These are phyloP conservation scores for Cryphonectria japonica DNA, from an alignment of 2,329 filamentous ascomycete genomes.

Conservation along the genomic window DNA sequence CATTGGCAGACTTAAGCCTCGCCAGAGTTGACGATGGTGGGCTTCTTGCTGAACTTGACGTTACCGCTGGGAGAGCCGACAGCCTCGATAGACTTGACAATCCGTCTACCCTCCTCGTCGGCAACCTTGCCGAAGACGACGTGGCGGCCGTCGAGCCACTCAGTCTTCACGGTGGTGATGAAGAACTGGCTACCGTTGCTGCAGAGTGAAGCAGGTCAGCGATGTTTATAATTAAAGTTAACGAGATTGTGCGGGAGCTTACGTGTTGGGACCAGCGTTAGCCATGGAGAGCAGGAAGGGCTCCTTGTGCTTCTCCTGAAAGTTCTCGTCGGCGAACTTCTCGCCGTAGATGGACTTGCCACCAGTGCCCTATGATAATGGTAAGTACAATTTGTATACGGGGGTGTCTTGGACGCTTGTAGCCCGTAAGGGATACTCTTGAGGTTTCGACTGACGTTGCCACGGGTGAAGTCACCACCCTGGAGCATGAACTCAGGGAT, in stretches of 20 bases:
- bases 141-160: constrained; percentile 83
- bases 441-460: constrained; percentile 67
- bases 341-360: constrained; percentile 95
- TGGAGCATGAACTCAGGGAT: constrained; percentile 95
- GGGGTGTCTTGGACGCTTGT: not conserved
- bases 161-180: constrained; percentile 88
- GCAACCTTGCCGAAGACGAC: constrained; percentile 82
- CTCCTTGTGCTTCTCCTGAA: constrained; percentile 71
- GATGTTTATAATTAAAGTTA: no score
- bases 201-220: constrained; percentile 41
- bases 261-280: constrained; percentile 94
- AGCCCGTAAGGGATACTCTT: not conserved
- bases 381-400: constrained; percentile 6
- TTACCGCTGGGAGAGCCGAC: constrained; percentile 59
- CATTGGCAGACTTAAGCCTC: constrained; percentile 44
- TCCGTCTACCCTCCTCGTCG: constrained; percentile 49
- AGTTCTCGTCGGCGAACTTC: constrained; percentile 95
- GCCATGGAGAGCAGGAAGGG: constrained; percentile 91
- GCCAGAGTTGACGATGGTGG: constrained; percentile 61
- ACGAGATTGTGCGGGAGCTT: constrained; percentile 38
- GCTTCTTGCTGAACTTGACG: constrained; percentile 59
- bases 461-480: constrained; percentile 92
- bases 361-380: constrained; percentile 71
- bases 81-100: constrained; percentile 66
- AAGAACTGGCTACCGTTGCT: constrained; percentile 99